Evolutionary conservation across 1,284 basidiomycete species (phyloP), one percentile per base, ranked within the genome.

Genomic region (Anthracocystis walkeri): DNA sequence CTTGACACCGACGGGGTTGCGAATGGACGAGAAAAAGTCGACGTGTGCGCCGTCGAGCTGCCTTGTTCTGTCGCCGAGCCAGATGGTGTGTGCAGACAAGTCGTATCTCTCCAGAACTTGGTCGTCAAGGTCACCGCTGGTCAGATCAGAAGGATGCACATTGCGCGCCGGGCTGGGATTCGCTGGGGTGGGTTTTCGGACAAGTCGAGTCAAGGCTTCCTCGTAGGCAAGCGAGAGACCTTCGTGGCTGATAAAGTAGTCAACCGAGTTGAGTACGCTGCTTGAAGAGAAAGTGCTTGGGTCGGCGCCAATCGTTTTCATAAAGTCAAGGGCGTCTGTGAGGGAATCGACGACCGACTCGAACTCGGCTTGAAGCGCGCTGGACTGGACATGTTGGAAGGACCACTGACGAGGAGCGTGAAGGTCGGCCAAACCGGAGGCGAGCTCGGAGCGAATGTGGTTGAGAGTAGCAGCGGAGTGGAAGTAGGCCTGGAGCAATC

Each of bases 31-130:
- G 53, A 83, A 76, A 31, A 78, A 85, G 87, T 98, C 96, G 33
- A 97, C 91, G 83, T 99, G 96, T 1, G 95, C 96, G 18, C 94
- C 94, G 66, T 91, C 90, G 3, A 97, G 87, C 86, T 97, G 93
- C 48, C 96, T 88, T n/a, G 96, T 99, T 53, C 96, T 90, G 86
- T 99, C 96, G 0, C 96, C 96, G 59, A 99, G 93, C 96, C 96
- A 99, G 65, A 98, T 87, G 86, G 96, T 96, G 85, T 97, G 95
- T 6, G 93, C 92, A 7, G 93, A 93, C 8, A 92, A 92, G 81
- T 94, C 93, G 86, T 94, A 95, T 82, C 88, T 50, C 53, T 69
- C 72, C n/a, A 66, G 33, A 0, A n/a, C n/a, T 3, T 65, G 54
- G 16, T 45, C 68, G 45, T 77, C 62, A 27, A 72, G 66, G 42